Base-by-base conservation (phyloP, 768 basidiomycete genomes). In the Hygrophoropsis aurantiaca region DNA sequence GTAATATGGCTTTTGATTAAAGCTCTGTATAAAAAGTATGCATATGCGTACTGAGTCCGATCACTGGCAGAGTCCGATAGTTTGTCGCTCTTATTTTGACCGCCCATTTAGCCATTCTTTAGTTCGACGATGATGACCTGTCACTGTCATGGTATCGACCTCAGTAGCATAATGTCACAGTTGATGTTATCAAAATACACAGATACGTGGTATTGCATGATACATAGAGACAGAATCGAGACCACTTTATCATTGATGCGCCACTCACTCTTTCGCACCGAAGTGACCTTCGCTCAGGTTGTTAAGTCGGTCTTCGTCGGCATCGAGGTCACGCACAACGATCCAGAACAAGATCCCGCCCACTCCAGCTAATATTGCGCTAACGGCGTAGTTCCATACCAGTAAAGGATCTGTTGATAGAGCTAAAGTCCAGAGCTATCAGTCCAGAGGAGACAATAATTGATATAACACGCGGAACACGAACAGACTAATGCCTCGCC, bases 401-500 rank as follows among this genome's bases (percentile, higher is more conserved):
- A 91, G 73, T 19, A 87, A 62, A 13, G 85, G 89, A 60, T 91
- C 87, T 8, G 68, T 67, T 15, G 85, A 82, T 34, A 91, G 71
- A 3, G 84, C 79, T 79, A 23, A 51, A 41, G 36, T 11, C 11
- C 32, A 49, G 58, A 16, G 41, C 23, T 15, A 21, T 11, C 11
- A 15, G 34, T 4, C 11, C 26, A 9, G 23, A 20, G 11, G 15
- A 25, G 32, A 20, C 3, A 42, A 30, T 11, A 33, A 53, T 23
- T 56, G 44, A 60, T 34, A 10, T 40, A n/a, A 19, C 1, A 26
- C 37, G 27, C n/a, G 3, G 16, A 4, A 1, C 13, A 77, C 82
- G 46, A 45, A 84, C 84, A 72, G 50, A 87, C 83, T 48, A 87
- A 87, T 3, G 84, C 85, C 62, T 88, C 86, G 40, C 80, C 80